These are phyloP conservation scores for Euptelea pleiosperma DNA, from an alignment of 164 flowering plant species.

Conservation along the genomic window DNA sequence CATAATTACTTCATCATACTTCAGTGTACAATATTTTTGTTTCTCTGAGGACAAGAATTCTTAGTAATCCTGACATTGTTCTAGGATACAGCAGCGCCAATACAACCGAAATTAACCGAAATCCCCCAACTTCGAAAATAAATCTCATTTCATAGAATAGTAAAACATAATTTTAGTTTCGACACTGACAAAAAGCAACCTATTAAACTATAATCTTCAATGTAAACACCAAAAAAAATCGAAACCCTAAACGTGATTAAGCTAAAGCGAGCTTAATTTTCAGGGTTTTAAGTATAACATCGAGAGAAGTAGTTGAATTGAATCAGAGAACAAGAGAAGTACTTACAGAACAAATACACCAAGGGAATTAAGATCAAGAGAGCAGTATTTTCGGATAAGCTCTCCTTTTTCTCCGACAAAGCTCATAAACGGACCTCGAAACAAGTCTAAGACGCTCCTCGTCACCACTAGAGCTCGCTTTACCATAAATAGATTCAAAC, in stretches of 20 bases:
- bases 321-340: not conserved
- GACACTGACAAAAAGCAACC: not conserved
- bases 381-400: not conserved
- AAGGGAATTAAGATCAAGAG: too few species aligned
- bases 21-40: too few species aligned
- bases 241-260: not conserved
- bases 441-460: conserved; percentile 2
- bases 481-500: not conserved
- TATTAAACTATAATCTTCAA: not conserved
- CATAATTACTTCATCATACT: too few species aligned
- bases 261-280: not conserved
- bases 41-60: too few species aligned
- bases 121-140: too few species aligned
- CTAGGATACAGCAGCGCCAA: too few species aligned
- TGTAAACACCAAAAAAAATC: not conserved
- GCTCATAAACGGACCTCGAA: not conserved
- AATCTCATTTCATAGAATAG: too few species aligned
- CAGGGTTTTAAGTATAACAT: not conserved
- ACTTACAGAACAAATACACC: not conserved
- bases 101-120: too few species aligned
- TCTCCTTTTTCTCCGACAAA: not conserved
- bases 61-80: too few species aligned
- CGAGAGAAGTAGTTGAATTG: not conserved
- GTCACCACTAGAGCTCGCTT: not conserved
- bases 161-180: too few species aligned